Conservation (phyloP, 2,329 filamentous ascomycete genomes). For the Arachnomyces sp. region DNA sequence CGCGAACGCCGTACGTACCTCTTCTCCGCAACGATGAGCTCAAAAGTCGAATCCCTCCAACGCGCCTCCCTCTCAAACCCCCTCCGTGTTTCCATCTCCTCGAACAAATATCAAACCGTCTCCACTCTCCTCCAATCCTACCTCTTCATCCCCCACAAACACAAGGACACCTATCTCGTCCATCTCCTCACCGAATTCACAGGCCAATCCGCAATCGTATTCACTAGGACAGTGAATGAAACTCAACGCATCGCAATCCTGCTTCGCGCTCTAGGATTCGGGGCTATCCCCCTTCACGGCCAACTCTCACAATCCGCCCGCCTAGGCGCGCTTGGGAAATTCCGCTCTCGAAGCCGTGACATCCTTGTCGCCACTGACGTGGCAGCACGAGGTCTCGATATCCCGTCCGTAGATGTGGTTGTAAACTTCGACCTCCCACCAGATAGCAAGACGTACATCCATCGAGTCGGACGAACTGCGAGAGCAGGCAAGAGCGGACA, state of each 20-base stretch:
- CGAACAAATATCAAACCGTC: conserved; percentile 83
- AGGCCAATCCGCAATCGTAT: conserved; percentile 82
- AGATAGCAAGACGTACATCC: conserved; percentile 84
- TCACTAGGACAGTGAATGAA: conserved; percentile 86
- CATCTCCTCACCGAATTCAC: conserved; percentile 77
- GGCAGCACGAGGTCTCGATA: conserved; percentile 81
- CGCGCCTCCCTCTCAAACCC: conserved; percentile 81
- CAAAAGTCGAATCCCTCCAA: conserved; percentile 86
- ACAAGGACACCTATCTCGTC: conserved; percentile 86
- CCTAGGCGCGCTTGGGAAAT: conserved; percentile 82
- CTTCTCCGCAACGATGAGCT: conserved; percentile 90
- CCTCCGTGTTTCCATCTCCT: conserved; percentile 70
- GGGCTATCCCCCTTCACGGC: conserved; percentile 85
- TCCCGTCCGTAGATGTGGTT: conserved; percentile 76
- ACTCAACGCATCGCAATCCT: conserved; percentile 78
- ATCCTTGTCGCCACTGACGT: conserved; percentile 91
- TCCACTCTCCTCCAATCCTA: conserved; percentile 80
- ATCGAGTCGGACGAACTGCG: conserved; percentile 79
- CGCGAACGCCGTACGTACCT: conserved; percentile 71
- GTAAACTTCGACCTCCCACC: conserved; percentile 76
- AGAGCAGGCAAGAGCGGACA: conserved; percentile 76
- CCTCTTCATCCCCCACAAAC: conserved; percentile 73
- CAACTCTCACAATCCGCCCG: conserved; percentile 82
- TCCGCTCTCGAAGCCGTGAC: conserved; percentile 68
- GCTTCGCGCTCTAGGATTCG: conserved; percentile 74